phyloP scores from a whole-genome alignment of 257 asterid species.

The Nicotiana noctiflora region DNA sequence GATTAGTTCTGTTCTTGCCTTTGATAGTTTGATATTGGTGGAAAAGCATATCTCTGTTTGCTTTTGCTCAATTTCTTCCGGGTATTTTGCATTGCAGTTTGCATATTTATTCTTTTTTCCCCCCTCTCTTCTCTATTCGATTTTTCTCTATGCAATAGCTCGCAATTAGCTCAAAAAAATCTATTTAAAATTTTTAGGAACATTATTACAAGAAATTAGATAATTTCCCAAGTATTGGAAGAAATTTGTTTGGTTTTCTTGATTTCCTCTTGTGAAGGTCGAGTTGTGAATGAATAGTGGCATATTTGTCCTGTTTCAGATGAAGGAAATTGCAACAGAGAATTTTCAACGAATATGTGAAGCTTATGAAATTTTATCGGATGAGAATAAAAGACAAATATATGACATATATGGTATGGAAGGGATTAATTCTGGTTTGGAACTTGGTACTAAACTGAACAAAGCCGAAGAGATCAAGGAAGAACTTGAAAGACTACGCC shows the following conservation, averaged over 20 bases:
- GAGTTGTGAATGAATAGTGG: constrained; percentile 1
- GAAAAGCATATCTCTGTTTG: background rate
- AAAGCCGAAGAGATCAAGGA: constrained; percentile 83
- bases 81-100: background rate
- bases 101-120: background rate
- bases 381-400: constrained; percentile 64
- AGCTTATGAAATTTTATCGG: constrained; percentile 90
- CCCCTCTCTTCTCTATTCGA: background rate
- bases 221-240: background rate
- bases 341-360: constrained; percentile 94
- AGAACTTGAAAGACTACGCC: constrained; percentile 81
- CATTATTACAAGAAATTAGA: background rate
- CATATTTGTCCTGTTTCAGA: constrained; percentile 38
- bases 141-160: background rate
- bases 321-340: constrained; percentile 94
- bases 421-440: constrained; percentile 84
- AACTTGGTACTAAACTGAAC: constrained; percentile 78
- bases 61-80: background rate
- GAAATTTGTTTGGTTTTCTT: background rate
- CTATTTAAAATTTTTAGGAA: background rate
- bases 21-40: background rate
- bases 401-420: constrained; percentile 98
- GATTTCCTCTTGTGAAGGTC: background rate
- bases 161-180: background rate
- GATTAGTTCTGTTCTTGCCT: background rate